phyloP scores from a whole-genome alignment of 2,329 filamentous ascomycete genomes.

The Ciborinia camelliae region DNA sequence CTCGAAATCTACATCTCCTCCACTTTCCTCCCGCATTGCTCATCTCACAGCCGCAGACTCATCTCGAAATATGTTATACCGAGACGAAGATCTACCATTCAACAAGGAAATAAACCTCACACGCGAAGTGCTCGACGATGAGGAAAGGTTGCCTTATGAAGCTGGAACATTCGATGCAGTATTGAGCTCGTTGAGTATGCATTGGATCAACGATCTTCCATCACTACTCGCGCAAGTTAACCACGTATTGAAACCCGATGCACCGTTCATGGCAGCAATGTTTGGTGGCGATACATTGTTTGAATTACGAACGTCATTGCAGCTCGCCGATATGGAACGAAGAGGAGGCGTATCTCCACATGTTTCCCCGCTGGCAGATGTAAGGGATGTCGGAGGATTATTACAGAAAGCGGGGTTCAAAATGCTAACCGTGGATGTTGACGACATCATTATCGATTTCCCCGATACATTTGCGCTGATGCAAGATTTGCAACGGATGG shows the following conservation, averaged over 20 bases:
- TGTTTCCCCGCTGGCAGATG: constrained; percentile 87
- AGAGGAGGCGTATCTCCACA: constrained; percentile 89
- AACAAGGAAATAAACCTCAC: constrained; percentile 70
- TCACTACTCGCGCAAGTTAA: constrained; percentile 82
- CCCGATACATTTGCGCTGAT: constrained; percentile 87
- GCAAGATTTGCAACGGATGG: constrained; percentile 94
- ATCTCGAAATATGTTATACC: constrained; percentile 72
- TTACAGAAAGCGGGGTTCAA: constrained; percentile 87
- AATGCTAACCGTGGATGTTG: constrained; percentile 92
- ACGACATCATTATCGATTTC: constrained; percentile 95
- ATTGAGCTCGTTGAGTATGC: constrained; percentile 81
- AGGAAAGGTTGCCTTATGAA: constrained; percentile 73
- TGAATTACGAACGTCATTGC: constrained; percentile 87
- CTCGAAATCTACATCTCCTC: constrained; percentile 54
- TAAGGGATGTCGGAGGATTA: constrained; percentile 84
- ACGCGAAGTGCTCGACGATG: constrained; percentile 69
- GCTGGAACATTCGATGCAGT: constrained; percentile 82
- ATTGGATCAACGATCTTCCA: constrained; percentile 97
- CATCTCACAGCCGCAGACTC: constrained; percentile 80
- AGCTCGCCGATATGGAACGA: constrained; percentile 87
- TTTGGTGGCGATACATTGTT: constrained; percentile 91
- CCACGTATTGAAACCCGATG: constrained; percentile 80
- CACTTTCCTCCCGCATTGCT: constrained; percentile 67
- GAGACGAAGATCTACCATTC: constrained; percentile 72
- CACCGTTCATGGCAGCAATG: constrained; percentile 93